Evolutionary conservation across 805 yeast species (phyloP).

Genomic region (Cyberlindnera veronae): DNA sequence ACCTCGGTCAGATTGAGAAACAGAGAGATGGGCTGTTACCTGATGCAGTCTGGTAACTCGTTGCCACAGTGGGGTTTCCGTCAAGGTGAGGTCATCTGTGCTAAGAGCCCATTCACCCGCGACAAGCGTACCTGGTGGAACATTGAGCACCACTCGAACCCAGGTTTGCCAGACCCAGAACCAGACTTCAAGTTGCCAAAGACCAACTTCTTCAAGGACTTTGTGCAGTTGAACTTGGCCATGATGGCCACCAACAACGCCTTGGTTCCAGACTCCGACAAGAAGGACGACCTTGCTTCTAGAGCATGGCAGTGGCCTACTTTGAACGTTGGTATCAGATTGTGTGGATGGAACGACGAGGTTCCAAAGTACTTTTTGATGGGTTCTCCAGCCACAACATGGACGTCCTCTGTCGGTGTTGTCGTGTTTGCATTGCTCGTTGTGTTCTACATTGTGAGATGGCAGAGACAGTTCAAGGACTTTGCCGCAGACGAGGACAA

Average conservation of each 20-base stretch:
- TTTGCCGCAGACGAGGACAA: conserved; percentile 43
- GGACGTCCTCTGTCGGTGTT: conserved; percentile 65
- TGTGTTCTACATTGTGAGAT: conserved; percentile 42
- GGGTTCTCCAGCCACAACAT: conserved; percentile 77
- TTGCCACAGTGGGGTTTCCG: conserved; percentile 98
- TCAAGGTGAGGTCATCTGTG: conserved; percentile 93
- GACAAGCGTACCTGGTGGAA: conserved; percentile 92
- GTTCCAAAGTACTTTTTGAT: conserved; percentile 60
- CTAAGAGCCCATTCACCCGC: conserved; percentile 58
- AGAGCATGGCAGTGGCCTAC: conserved; percentile 89
- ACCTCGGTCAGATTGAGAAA: conserved; percentile 76
- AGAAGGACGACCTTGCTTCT: conserved; percentile 67
- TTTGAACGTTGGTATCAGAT: conserved; percentile 68
- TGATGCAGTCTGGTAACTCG: conserved; percentile 75
- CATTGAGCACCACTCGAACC: conserved; percentile 66
- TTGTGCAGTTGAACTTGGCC: conserved; percentile 70
- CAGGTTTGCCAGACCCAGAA: conserved; percentile 54
- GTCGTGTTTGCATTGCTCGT: conserved; percentile 46
- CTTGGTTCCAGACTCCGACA: conserved; percentile 71
- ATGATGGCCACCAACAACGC: conserved; percentile 90
- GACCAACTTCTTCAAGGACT: conserved; percentile 74
- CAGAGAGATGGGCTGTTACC: conserved; percentile 69
- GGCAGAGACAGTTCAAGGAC: conserved; percentile 77
- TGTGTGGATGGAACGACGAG: conserved; percentile 67
- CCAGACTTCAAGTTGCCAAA: conserved; percentile 64